Base-by-base conservation (phyloP, 192 early-diverging fungal species). In the Anaeromyces robustus region DNA sequence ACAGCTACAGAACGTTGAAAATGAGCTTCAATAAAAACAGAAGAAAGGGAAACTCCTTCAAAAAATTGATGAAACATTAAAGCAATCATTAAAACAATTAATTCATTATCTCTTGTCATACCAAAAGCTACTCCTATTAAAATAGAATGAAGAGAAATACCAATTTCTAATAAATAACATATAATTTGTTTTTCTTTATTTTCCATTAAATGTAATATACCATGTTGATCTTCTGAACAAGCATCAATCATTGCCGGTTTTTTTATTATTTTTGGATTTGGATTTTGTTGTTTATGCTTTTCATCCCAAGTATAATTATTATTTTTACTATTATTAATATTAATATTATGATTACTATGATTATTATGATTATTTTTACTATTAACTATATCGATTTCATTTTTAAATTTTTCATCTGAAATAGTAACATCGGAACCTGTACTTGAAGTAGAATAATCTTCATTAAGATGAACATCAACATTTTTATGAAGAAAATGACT, bases 21-120 rank as follows among this genome's bases (percentile, higher is more conserved):
- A 90, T 81, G 16, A 91, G 88, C 30, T 86, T 85, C 2, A 87
- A 18, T 41, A 89, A 83, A 1, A 83, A 82, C 29, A 80, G 77
- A 14, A 37, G 30, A 43, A 77, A 95, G 84, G 1, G 92, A 93
- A 77, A 95, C 80, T 78, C 94, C 94, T 84, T 94, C 92, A 82
- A 94, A 93, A 82, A 92, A 91, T 87, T 95, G 94, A 83, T 88
- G 88, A 82, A 94, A 92, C n/a, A 87, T 84, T 31, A 95, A 82
- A 1, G 94, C 94, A 29, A 89, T 85, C 77, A 93, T 81, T 1
- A 95, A 84, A 1, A 86, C 86, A 12, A 83, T 86, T 81, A 92
- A 92, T 30, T 88, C 92, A 2, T 80, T 77, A 37, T 85, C 86
- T 30, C 84, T 84, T 0, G 92, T 90, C 1, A 87, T 89, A 0